Evolutionary conservation across 345 rosid species (phyloP).

Genomic region (Kandelia obovata): DNA sequence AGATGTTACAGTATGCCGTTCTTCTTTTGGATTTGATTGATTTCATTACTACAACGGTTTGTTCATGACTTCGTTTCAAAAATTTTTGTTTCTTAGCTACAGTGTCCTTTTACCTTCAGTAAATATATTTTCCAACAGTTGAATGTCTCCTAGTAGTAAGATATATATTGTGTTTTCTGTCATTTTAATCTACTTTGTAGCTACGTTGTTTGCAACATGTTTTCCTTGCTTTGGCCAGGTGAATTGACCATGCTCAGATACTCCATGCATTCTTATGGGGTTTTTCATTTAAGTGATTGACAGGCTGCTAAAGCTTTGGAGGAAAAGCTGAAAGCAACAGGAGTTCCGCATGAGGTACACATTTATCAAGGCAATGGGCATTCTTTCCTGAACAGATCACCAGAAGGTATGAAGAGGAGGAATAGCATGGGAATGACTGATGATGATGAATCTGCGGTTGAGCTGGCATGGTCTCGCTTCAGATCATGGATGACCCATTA

Average conservation of each 20-base stretch:
- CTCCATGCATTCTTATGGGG: too few species aligned
- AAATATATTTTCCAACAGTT: too few species aligned
- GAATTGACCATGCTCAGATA: not conserved
- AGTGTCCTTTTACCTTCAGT: too few species aligned
- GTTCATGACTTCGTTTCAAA: too few species aligned
- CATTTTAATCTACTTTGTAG: too few species aligned
- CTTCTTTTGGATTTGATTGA: too few species aligned
- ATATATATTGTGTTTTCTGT: too few species aligned
- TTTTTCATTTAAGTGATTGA: constrained; percentile 2
- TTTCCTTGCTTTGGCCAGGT: too few species aligned
- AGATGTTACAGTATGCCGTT: constrained; percentile 65
- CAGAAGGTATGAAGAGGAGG: constrained; percentile 74
- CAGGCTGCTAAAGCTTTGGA: constrained; percentile 86
- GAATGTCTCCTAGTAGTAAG: too few species aligned
- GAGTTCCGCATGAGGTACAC: constrained; percentile 72
- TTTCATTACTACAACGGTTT: too few species aligned
- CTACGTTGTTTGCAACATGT: too few species aligned
- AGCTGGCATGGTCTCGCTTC: constrained; percentile 92
- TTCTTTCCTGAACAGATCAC: constrained; percentile 81
- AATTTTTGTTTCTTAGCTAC: too few species aligned
- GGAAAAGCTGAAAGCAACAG: constrained; percentile 76
- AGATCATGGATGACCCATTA: constrained; percentile 70
- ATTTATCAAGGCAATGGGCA: constrained; percentile 69
- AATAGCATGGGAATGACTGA: constrained; percentile 81
- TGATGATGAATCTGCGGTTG: constrained; percentile 72